Evolutionary conservation across 2,329 filamentous ascomycete genomes (phyloP).

Genomic region (Corniculantispora saksenae): DNA sequence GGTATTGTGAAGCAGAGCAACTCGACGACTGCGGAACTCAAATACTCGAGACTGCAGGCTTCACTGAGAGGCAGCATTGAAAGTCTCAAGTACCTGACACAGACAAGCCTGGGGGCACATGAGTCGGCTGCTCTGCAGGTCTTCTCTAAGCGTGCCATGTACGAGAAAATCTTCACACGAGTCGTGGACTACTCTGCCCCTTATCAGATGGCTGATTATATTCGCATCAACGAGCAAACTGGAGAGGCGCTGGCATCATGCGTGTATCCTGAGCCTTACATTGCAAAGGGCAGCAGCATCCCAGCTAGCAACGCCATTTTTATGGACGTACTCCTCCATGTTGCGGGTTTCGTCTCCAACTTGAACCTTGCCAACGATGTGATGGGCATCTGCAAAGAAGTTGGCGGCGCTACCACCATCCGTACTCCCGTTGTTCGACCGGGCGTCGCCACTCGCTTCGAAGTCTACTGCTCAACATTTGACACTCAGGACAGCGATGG

Average conservation of each 20-base stretch:
- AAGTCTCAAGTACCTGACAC: neutral
- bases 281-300: conserved; percentile 4
- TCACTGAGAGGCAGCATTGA: neutral
- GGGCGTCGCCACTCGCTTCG: conserved; percentile 23
- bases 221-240: neutral
- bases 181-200: neutral
- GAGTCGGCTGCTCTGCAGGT: neutral
- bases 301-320: conserved; percentile 27
- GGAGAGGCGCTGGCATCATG: neutral
- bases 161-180: neutral
- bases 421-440: conserved; percentile 27
- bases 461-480: conserved; percentile 27
- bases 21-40: neutral
- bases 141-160: neutral
- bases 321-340: conserved; percentile 33
- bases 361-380: conserved; percentile 27
- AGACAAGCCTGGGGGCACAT: neutral
- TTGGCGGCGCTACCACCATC: conserved; percentile 20
- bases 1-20: neutral
- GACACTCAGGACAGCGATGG: conserved; percentile 28
- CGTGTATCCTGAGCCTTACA: conserved; percentile 22
- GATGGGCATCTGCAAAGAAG: conserved; percentile 30
- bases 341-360: conserved; percentile 35
- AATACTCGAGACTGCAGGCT: neutral
- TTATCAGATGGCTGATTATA: neutral